These are phyloP conservation scores for Trichoderma semiorbis DNA, from an alignment of 2,329 filamentous ascomycete species.

Conservation along the genomic window DNA sequence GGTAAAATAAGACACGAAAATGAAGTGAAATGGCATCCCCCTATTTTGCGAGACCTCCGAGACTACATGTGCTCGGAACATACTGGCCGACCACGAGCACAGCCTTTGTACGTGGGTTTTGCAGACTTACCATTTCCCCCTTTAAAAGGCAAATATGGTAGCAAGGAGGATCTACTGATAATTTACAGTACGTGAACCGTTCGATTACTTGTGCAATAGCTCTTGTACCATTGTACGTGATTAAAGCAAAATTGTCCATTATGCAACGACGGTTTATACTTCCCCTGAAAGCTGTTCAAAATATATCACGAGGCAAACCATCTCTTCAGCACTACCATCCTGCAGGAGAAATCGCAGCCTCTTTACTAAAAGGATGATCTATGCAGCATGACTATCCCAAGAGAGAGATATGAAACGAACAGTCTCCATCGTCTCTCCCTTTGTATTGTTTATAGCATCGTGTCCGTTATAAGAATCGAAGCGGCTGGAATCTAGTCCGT, in stretches of 20 bases:
- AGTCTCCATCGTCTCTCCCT: neutral
- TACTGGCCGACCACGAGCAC: neutral
- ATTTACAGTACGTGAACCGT: neutral
- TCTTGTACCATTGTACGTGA: neutral
- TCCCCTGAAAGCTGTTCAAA: neutral
- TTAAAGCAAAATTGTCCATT: neutral
- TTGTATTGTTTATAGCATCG: neutral
- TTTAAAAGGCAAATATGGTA: neutral
- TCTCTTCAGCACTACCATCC: neutral
- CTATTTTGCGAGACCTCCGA: neutral
- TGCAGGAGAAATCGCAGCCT: neutral
- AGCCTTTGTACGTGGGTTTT: accelerated
- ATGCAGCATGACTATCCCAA: too few species aligned
- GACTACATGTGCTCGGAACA: neutral
- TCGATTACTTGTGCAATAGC: neutral
- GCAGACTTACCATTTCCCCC: too few species aligned
- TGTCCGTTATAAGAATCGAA: neutral
- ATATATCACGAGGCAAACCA: neutral
- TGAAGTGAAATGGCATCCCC: neutral
- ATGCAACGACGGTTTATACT: neutral
- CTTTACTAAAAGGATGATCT: neutral
- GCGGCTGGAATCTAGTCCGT: neutral
- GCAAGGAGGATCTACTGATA: neutral
- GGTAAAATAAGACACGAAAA: neutral
- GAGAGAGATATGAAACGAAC: neutral